A percentile compares a stretch with the other conserved stretches of the same genome.
Conservation (phyloP, 2,329 filamentous ascomycete species). For the Hypoxylon sp. region DNA sequence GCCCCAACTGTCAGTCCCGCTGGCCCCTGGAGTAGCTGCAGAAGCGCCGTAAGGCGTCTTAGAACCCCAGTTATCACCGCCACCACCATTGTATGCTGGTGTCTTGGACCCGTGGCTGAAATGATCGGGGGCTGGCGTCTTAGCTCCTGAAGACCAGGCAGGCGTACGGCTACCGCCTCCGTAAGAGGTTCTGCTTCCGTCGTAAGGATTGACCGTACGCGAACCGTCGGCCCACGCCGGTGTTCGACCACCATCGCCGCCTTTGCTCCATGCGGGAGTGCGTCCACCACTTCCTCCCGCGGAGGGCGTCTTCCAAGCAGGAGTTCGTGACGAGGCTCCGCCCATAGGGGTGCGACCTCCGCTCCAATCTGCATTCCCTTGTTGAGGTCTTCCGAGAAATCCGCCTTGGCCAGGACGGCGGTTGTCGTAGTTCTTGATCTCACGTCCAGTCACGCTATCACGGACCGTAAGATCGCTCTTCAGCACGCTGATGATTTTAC, state of each 20-base stretch:
- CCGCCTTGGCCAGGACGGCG: conserved; percentile 61
- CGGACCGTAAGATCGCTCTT: conserved; percentile 88
- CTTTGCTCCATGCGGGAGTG: conserved; percentile 74
- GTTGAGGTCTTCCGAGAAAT: conserved; percentile 59
- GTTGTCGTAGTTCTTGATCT: conserved; percentile 77
- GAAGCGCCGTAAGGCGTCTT: conserved; percentile 82
- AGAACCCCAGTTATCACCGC: conserved; percentile 76
- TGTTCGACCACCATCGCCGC: conserved; percentile 72
- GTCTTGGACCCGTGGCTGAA: conserved; percentile 79
- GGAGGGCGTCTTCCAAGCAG: conserved; percentile 79
- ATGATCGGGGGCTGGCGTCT: conserved; percentile 76
- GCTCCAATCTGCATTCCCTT: conserved; percentile 69
- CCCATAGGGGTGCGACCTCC: conserved; percentile 79
- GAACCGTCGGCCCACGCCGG: conserved; percentile 80
- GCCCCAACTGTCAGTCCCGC: conserved; percentile 72
- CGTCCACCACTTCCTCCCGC: conserved; percentile 66
- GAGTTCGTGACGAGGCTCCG: conserved; percentile 76
- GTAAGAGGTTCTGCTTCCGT: conserved; percentile 83
- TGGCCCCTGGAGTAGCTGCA: conserved; percentile 71
- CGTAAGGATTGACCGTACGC: conserved; percentile 78
- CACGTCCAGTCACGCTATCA: conserved; percentile 83
- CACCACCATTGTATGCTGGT: conserved; percentile 69
- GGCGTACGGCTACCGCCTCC: conserved; percentile 80
- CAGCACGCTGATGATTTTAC: conserved; percentile 87
- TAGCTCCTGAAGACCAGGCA: conserved; percentile 83